A percentile compares a stretch with the other conserved stretches of the same genome.
Conservation (phyloP, 495 filamentous ascomycete genomes). For the Pseudotulostoma volvatum region DNA sequence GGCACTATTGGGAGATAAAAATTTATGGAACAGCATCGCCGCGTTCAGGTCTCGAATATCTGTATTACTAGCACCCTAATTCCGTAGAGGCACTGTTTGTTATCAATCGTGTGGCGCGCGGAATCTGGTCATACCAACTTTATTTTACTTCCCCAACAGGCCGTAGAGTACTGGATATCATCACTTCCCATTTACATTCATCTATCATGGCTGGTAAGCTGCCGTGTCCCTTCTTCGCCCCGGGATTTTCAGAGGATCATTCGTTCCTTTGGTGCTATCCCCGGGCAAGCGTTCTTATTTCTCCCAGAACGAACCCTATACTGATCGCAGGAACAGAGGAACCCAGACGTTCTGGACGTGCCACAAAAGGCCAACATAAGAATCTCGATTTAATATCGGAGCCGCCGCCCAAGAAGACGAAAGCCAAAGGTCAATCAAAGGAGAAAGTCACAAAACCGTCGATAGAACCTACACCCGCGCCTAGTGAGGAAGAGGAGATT, state of each 20-base stretch:
- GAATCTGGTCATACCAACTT: slow-evolving; percentile 8
- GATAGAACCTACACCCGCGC: slow-evolving; percentile 33
- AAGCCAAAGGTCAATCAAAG: slow-evolving; percentile 41
- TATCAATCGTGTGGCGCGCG: slow-evolving; percentile 15
- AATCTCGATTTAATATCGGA: slow-evolving; percentile 55
- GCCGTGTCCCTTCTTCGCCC: slow-evolving; percentile 11
- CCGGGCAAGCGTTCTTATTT: slow-evolving; percentile 3
- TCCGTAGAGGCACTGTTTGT: slow-evolving; percentile 25
- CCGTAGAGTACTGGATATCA: slow-evolving; percentile 23
- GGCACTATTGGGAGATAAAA: slow-evolving; percentile 14
- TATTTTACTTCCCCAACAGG: slow-evolving; percentile 12
- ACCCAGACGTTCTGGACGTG: slow-evolving; percentile 81
- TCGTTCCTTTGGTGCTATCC: slow-evolving; percentile 4
- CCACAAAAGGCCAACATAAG: slow-evolving; percentile 93
- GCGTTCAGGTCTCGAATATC: slow-evolving; percentile 20
- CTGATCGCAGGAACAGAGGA: slow-evolving; percentile 45
- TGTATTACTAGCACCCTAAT: slow-evolving; percentile 31
- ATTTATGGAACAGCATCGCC: slow-evolving; percentile 16
- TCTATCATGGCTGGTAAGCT: slow-evolving; percentile 34
- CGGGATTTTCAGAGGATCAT: not conserved
- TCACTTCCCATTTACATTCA: slow-evolving; percentile 8
- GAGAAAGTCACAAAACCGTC: slow-evolving; percentile 32
- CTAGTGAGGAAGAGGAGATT: slow-evolving; percentile 53
- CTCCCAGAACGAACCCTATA: not conserved
- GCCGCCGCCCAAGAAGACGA: slow-evolving; percentile 33